Base-by-base conservation (phyloP, 345 rosid genomes). In the Fremontodendron californicum region DNA sequence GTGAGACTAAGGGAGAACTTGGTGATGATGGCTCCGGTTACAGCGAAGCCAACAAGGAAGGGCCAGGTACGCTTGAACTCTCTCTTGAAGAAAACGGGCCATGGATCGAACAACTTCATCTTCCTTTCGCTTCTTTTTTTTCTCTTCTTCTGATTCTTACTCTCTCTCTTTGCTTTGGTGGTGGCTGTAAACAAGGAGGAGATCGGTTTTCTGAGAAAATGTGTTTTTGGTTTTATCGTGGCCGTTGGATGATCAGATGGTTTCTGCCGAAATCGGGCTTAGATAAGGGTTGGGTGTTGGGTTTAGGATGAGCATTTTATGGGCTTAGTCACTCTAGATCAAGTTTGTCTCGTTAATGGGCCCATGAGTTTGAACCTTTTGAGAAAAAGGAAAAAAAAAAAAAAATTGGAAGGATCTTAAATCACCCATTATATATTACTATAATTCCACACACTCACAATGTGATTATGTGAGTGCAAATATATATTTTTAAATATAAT, bases 1-100 rank as follows among this genome's bases (percentile, higher is more conserved):
- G 95, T 86, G 77, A 94, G 86, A 64, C 94, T 79, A 70, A 87
- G 88, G 33, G 93, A 80, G 31, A 90, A 52, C 82, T 92, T 91
- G 84, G 96, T 89, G 88, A 94, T 86, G 66, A 90, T 9, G 40
- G 85, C 21, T 2, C 97, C 94, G 74, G 93, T 90, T n/a, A 89
- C 52, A 40, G 94, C 92, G 76, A 94, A 94, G 8, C 97, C 93
- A 18, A 88, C 92, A n/a, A 94, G 83, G 65, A 94, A 94, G 0
- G 98, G 93, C 97, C 97, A 94, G 69, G 80, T 90, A 15, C 94
- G 90, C 64, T 73, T 91, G 81, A 85, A 94, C 75, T 92, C 96
- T 29, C 97, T 85, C 89, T 79, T 88, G 93, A 93, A 93, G 91
- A 92, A 91, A 27, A 94, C 85, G 0, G 91, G 91, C 93, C 96